phyloP scores from a whole-genome alignment of 1,284 basidiomycete genomes.

The Spongispora temasekensis region DNA sequence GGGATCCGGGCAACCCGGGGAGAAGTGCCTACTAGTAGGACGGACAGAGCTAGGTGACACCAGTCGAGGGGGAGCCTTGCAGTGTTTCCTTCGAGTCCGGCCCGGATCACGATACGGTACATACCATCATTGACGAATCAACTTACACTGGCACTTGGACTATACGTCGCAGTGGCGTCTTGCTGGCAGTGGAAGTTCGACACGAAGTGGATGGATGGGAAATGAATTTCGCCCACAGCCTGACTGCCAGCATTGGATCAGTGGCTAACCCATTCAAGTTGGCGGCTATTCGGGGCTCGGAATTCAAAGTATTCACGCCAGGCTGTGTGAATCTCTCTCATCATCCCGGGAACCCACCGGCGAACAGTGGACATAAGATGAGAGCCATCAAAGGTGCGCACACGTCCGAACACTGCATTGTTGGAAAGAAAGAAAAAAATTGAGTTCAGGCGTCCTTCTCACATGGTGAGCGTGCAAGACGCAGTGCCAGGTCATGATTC shows the following conservation, averaged over 20 bases:
- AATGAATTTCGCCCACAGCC: conserved; percentile 6
- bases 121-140: conserved; percentile 20
- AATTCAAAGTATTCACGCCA: too few species aligned
- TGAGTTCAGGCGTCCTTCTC: conserved; percentile 61
- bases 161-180: conserved; percentile 32
- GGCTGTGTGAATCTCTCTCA: conserved; percentile 23
- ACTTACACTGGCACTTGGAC: conserved; percentile 20
- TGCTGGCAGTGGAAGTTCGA: conserved; percentile 30
- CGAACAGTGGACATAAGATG: conserved; percentile 37
- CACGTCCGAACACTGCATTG: conserved; percentile 1
- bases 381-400: conserved; percentile 64
- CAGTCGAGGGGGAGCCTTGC: conserved; percentile 4
- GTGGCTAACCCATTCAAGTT: background rate
- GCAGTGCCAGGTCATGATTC: background rate
- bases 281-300: conserved; percentile 2
- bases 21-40: conserved; percentile 12
- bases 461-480: conserved; percentile 57
- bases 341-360: conserved; percentile 9
- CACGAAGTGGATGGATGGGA: conserved; percentile 3
- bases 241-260: background rate
- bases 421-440: conserved; percentile 5
- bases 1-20: background rate
- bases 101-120: too few species aligned
- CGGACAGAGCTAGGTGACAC: conserved; percentile 7
- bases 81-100: too few species aligned